Base-by-base conservation (phyloP, 805 yeast genomes). In the Candida namnaoensis region DNA sequence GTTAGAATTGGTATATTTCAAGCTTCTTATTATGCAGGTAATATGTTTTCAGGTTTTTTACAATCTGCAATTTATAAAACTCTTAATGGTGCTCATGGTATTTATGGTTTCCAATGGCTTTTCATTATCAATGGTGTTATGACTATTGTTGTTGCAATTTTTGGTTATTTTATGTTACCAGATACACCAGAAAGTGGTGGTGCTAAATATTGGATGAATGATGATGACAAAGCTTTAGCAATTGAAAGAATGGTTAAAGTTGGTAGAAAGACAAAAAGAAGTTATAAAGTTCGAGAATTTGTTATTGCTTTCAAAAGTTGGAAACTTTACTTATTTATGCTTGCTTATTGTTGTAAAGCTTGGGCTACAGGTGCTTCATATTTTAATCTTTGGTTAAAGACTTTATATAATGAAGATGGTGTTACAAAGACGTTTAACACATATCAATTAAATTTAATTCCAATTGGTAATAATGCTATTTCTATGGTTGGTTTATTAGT, bases 21-120 rank as follows among this genome's bases (percentile, higher is more conserved):
- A 14, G 44, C 48, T 1, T 40, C 49, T 15, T 39, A 26, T n/a
- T 41, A 41, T 32, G 48, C 43, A 23, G 53, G 49, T 25, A 40
- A 39, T 38, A 48, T 50, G 52, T 47, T 47, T 33, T 27, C 40
- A 19, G 74, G 75, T 30, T 65, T 68, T 41, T 56, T 73, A 34
- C 73, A 74, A 41, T 66, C 73, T 11, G 66, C 48, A 11, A 47
- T 47, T 13, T 37, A 43, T 28, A 43, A 35, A n/a, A 45, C 46
- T 9, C 13, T 34, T 5, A 12, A 41, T 32, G 74, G 72, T 35
- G 61, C 55, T 7, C 56, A 53, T 23, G 93, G 93, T 3, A 69
- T 70, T 46, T 69, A 78, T 33, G 95, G 93, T 34, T 85, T 85
- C 79, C 86, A 80, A 60, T 85, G 91, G 93, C 72, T 82, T 71